Conservation (phyloP, 805 yeast genomes). For the Blastobotrys terrestris region DNA sequence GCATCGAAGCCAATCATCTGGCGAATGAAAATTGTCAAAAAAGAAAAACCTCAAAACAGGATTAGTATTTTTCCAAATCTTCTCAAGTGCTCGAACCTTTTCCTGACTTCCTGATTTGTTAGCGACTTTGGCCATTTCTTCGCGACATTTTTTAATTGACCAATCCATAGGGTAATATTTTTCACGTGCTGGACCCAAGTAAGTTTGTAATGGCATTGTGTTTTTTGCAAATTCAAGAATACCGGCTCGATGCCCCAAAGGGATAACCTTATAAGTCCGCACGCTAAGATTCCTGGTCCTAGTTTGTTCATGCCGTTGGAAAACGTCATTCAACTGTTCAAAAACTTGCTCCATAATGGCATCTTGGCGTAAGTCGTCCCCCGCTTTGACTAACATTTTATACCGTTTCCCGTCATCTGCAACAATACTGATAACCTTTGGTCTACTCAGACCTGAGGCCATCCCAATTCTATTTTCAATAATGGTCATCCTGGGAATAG, state of each 20-base stretch:
- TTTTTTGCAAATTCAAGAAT: constrained; percentile 82
- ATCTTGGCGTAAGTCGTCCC: constrained; percentile 92
- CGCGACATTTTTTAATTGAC: constrained; percentile 13
- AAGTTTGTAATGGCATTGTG: constrained; percentile 64
- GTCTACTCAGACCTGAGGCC: constrained; percentile 87
- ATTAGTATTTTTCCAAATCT: constrained; percentile 43
- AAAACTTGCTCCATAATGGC: constrained; percentile 98
- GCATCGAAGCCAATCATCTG: constrained; percentile 68
- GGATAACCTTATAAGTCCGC: constrained; percentile 83
- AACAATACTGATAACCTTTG: constrained; percentile 61
- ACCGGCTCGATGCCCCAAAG: constrained; percentile 83
- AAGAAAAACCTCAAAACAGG: constrained; percentile 75
- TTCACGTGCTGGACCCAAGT: constrained; percentile 58
- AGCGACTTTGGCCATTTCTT: constrained; percentile 43
- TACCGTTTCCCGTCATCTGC: constrained; percentile 54
- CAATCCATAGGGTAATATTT: constrained; percentile 32
- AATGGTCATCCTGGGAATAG: constrained; percentile 41
- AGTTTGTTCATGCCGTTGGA: constrained; percentile 50
- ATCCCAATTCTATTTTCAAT: constrained; percentile 45
- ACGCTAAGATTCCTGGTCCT: constrained; percentile 53
- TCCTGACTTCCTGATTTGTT: constrained; percentile 24
- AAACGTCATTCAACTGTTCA: constrained; percentile 68
- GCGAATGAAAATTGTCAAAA: constrained; percentile 54
- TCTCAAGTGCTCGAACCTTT: constrained; percentile 33
- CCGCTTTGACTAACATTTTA: constrained; percentile 65